Evolutionary conservation across 257 asterid genomes (phyloP), one percentile per base, ranked within the genome.

Genomic region (Solanum bulbocastanum): DNA sequence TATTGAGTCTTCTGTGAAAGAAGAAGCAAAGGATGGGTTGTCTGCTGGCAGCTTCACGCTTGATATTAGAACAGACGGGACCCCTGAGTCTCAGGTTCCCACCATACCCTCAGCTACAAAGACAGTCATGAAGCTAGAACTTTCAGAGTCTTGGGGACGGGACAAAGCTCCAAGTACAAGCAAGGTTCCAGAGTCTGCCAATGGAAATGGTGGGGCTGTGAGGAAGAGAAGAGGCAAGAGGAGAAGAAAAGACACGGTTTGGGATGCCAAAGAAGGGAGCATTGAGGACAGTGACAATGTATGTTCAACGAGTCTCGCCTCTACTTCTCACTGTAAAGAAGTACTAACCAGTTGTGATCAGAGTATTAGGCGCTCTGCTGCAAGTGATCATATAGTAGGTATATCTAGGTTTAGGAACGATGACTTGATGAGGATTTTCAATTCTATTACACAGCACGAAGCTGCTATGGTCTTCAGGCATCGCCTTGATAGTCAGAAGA

Each of bases 401-500:
- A 44, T 93, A 18, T 84, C 85, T 16, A 12, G 88, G 56, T 83
- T 30, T 49, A 84, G 87, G 44, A 90, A 87, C 46, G 90, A 88
- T 40, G 89, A 88, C 76, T 89, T 95, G 93, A 90, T 93, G 72
- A 93, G 88, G 32, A 91, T 96, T 84, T 96, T 93, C 88, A 58
- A 90, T 84, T 91, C 94, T 20, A 88, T 96, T 79, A 93, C 96
- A 4, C 90, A 83, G 90, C 92, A 95, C 12, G 96, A 92, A 65
- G 92, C 93, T 6, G 98, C 98, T 3, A 83, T 90, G 12, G 98
- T 94, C 87, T 96, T 97, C 87, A 92, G 92, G 90, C 98, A 96
- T 90, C 95, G 98, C 62, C 95, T 97, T 94, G 99, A 97, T 89
- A 91, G 98, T 89, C 99, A 95, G 98, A 94, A 95, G 92, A 93